Conservation (phyloP, 2,329 filamentous ascomycete species). For the Hymenoscyphus repandus region DNA sequence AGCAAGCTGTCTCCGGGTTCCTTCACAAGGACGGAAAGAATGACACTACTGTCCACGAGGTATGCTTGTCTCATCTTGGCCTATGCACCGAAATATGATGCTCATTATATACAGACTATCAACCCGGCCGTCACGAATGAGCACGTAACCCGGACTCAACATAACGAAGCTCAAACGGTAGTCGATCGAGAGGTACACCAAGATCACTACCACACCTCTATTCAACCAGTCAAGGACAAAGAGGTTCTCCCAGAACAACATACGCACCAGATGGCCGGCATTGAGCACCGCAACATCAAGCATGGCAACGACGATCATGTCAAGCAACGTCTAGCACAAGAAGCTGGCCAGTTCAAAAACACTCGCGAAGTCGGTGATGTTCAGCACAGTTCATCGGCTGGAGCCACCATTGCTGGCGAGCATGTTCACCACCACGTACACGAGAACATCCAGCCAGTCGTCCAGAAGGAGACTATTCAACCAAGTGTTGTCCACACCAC, state of each 20-base stretch:
- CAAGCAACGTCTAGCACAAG: slow-evolving; percentile 42
- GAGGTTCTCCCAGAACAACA: slow-evolving; percentile 57
- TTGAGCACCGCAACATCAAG: slow-evolving; percentile 56
- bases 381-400: slow-evolving; percentile 42
- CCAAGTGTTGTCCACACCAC: slow-evolving; percentile 67
- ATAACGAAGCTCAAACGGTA: slow-evolving; percentile 57
- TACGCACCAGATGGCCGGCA: slow-evolving; percentile 49
- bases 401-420: slow-evolving; percentile 50
- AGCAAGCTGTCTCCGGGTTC: slow-evolving; percentile 56
- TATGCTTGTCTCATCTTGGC: too few relatives aligned
- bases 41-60: slow-evolving; percentile 65
- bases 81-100: neutral
- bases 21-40: slow-evolving; percentile 57
- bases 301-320: slow-evolving; percentile 51
- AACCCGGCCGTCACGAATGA: slow-evolving; percentile 57
- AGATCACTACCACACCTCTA: slow-evolving; percentile 65
- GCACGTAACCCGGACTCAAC: slow-evolving; percentile 51
- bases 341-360: slow-evolving; percentile 50
- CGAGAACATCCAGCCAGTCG: slow-evolving; percentile 57
- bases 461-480: slow-evolving; percentile 65
- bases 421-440: slow-evolving; percentile 53
- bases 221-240: slow-evolving; percentile 57
- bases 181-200: slow-evolving; percentile 66
- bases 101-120: slow-evolving; percentile 36
- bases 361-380: slow-evolving; percentile 42